Percentiles rank a stretch among this genome's conserved stretches.
These are phyloP conservation scores for Globisporangium camurandrum DNA, from an alignment of 352 stramenopile genomes.

Conservation along the genomic window DNA sequence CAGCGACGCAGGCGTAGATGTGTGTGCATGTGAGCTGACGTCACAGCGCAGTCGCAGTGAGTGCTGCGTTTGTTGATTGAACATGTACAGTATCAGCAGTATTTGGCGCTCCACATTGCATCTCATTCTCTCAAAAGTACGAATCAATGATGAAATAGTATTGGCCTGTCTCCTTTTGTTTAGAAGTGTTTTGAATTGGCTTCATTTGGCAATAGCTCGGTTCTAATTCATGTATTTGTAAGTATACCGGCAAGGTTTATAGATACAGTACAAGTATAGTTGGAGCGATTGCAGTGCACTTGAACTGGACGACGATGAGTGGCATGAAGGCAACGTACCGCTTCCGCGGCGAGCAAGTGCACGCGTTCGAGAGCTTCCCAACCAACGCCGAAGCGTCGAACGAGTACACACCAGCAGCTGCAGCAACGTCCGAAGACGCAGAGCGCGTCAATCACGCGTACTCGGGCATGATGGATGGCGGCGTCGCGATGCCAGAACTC, in stretches of 20 bases:
- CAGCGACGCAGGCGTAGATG: not conserved
- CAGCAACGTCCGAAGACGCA: conserved; percentile 17
- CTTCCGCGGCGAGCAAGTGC: conserved; percentile 62
- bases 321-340: conserved; percentile 54
- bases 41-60: not conserved
- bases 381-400: conserved; percentile 48
- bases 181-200: not conserved
- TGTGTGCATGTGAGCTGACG: not conserved
- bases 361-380: conserved; percentile 64
- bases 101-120: too few species aligned
- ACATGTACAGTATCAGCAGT: too few species aligned
- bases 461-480: conserved; percentile 57
- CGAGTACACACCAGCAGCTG: conserved; percentile 32
- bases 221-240: not conserved
- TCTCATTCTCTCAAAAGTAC: too few species aligned
- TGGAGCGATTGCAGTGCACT: not conserved
- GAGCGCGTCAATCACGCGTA: conserved; percentile 59
- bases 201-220: not conserved
- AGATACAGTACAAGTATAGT: not conserved
- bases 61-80: not conserved
- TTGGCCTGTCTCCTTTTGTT: too few species aligned
- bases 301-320: conserved; percentile 21
- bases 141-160: too few species aligned
- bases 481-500: conserved; percentile 47
- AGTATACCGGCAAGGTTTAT: not conserved